phyloP scores from a whole-genome alignment of 164 flowering plant species.

The Nelumbo lutea region DNA sequence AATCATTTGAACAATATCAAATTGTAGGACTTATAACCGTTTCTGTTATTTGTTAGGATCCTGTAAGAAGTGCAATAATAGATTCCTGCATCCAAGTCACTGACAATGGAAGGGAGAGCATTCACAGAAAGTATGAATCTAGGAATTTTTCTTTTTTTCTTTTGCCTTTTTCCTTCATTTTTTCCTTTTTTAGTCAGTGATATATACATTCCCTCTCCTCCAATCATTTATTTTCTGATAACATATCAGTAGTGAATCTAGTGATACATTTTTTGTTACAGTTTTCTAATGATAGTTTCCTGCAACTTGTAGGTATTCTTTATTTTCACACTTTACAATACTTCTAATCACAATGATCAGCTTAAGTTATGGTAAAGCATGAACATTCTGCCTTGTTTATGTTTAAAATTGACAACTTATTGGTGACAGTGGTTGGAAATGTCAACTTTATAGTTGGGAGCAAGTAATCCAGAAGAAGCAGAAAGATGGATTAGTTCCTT shows the following conservation, averaged over 20 bases:
- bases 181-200: background rate
- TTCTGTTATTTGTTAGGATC: constrained; percentile 52
- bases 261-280: no score
- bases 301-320: constrained; percentile 62
- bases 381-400: background rate
- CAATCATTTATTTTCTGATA: no score
- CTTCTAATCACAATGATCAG: constrained; percentile 59
- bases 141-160: no score
- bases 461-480: constrained; percentile 86
- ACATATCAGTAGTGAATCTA: no score
- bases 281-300: background rate
- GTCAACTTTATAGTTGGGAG: constrained; percentile 58
- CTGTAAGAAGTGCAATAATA: constrained; percentile 58
- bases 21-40: no score
- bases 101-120: constrained; percentile 81
- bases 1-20: no score
- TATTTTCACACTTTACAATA: constrained; percentile 69
- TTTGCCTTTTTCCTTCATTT: background rate
- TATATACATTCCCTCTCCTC: background rate
- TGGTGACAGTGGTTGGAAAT: constrained; percentile 3
- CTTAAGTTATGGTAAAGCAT: constrained; percentile 53
- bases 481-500: constrained; percentile 76
- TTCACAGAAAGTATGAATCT: constrained; percentile 53
- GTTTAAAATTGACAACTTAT: background rate
- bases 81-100: constrained; percentile 75